Evolutionary conservation across 2,329 filamentous ascomycete genomes (phyloP), one percentile per base, ranked within the genome.

Genomic region (Sarocladium oryzae): DNA sequence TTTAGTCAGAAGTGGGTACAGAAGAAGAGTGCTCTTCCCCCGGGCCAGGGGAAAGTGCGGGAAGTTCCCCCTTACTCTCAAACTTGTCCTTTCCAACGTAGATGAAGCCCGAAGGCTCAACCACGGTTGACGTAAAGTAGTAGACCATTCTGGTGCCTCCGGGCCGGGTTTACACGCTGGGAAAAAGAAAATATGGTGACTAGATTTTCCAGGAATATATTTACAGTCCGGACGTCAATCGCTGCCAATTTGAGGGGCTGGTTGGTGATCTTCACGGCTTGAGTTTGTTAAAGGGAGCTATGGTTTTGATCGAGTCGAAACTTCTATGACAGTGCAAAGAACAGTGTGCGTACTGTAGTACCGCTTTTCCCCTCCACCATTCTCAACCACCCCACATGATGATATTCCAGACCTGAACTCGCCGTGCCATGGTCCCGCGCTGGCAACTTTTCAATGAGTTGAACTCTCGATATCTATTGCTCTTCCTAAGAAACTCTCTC

Each of bases 41-140:
- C n/a, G n/a, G n/a, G n/a, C n/a, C n/a, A n/a, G n/a, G n/a, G n/a
- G n/a, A n/a, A n/a, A n/a, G n/a, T n/a, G n/a, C n/a, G n/a, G n/a
- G n/a, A n/a, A n/a, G n/a, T n/a, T n/a, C n/a, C n/a, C n/a, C n/a
- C n/a, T n/a, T 77, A 96, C 93, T 99, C 76, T 99, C 93, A 61
- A 93, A 91, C 73, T 99, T 99, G 76, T 99, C 93, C 71, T 97
- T 99, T 69, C 93, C 93, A 54, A 96, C 89, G 67, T 99, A 99
- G 63, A 99, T 84, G 66, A 86, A 91, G 37, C 89, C 92, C 28
- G 89, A 67, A 2, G 93, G 92, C 11, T 84, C 78, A 35, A 95
- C 89, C 37, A 84, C 82, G 55, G 81, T 92, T 23, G 92, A 97
- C 1, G 84, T 93, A 68, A 93, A 97, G 69, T 97, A 97, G 73